Base-by-base conservation (phyloP, 1,284 basidiomycete genomes). In the Gomphus bonarii region DNA sequence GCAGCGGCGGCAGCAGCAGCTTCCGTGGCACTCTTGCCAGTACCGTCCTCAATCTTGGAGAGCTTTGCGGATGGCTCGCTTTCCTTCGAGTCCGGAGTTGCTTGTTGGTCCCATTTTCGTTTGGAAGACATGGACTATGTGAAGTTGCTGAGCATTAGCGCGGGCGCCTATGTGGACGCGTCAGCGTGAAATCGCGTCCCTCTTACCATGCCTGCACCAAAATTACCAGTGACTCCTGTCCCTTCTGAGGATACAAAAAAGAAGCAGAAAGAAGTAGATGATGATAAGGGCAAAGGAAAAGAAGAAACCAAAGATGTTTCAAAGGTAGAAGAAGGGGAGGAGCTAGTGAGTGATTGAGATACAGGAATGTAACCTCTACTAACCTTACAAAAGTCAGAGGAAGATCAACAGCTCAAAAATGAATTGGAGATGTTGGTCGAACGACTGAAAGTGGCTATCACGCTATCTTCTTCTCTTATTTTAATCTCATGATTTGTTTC, bases 351-450 rank as follows among this genome's bases (percentile, higher is more conserved):
- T 77, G 38, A 53, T 31, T 25, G 31, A 22, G 46, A 57, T 14
- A 49, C 12, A 33, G 54, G n/a, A 3, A 30, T 18, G 22, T 49
- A 16, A 50, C 14, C n/a, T 38, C 38, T 55, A 49, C 40, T 58
- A 33, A 14, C 54, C 44, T 56, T 58, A 12, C 20, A 36, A 0
- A 63, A 95, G 92, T 92, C 89, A 20, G 97, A 99, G 68, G 95
- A 99, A 71, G 97, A 99, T 69, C 75, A 88, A 36, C 91, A 95
- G 68, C 83, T 99, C 60, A 92, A 92, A 74, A 88, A 84, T 60
- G 95, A 99, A 74, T 80, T 99, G 35, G 97, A 99, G 69, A 97
- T 99, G 95, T 82, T 99, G 28, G 85, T 97, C 30, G 94, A 99
- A 70, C 82, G 97, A 50, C 71, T 99, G 60, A 92, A 91, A 76